These are phyloP conservation scores for Oryza brachyantha DNA, from an alignment of 176 grass and related monocot species.

Conservation along the genomic window DNA sequence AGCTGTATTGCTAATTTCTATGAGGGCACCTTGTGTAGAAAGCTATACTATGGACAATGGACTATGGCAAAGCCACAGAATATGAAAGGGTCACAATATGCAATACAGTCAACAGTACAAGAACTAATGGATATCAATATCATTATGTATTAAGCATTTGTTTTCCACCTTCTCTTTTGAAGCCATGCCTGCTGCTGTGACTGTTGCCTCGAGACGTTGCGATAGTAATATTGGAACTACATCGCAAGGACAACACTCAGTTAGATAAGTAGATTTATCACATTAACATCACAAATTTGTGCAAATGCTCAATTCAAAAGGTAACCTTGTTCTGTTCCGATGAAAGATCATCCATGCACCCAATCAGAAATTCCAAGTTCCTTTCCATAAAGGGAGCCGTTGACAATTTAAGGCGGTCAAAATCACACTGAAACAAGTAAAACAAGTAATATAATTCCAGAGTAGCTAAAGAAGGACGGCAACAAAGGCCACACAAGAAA, in stretches of 20 bases:
- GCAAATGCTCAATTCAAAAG: background rate
- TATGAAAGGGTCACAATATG: background rate
- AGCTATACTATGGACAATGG: too few species aligned
- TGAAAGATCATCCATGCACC: slow-evolving; percentile 97
- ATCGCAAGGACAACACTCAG: slow-evolving; percentile 15
- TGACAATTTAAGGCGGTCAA: slow-evolving; percentile 85
- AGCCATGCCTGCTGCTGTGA: slow-evolving; percentile 93
- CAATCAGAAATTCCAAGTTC: slow-evolving; percentile 97
- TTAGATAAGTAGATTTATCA: background rate
- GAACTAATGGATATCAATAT: background rate
- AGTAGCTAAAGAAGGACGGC: background rate
- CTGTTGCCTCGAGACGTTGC: slow-evolving; percentile 86
- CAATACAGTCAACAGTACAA: background rate
- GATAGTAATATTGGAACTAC: slow-evolving; percentile 99
- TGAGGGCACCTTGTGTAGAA: background rate
- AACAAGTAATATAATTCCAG: background rate
- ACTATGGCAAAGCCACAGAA: background rate
- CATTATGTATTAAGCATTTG: background rate
- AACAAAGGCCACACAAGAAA: background rate
- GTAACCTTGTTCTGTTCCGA: slow-evolving; percentile 94
- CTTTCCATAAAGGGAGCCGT: slow-evolving; percentile 98
- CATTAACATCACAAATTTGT: background rate
- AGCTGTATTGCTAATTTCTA: too few species aligned
- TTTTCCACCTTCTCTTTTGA: slow-evolving; percentile 90
- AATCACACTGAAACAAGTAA: slow-evolving; percentile 68